Evolutionary conservation across 768 basidiomycete genomes (phyloP).

Genomic region (Tricholoma sp.): DNA sequence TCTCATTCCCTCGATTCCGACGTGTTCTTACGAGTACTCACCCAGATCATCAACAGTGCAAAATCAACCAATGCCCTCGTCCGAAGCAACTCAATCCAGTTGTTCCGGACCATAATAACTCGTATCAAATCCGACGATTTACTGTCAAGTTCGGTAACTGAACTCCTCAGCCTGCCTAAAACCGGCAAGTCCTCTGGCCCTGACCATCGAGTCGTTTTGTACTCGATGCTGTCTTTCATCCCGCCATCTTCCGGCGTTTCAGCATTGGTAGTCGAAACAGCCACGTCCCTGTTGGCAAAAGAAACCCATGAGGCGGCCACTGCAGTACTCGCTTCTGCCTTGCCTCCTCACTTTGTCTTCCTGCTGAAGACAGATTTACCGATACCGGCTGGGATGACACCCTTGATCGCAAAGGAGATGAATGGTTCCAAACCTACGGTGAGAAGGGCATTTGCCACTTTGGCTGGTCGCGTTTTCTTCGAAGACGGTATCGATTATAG

Average conservation of each 20-base stretch:
- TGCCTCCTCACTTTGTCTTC: constrained; percentile 56
- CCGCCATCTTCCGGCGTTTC: constrained; percentile 39
- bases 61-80: constrained; percentile 69
- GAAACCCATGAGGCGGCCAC: constrained; percentile 73
- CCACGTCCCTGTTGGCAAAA: constrained; percentile 48
- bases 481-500: constrained; percentile 37
- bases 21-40: constrained; percentile 49
- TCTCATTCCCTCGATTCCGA: constrained; percentile 42
- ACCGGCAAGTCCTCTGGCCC: constrained; percentile 82
- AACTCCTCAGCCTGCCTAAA: constrained; percentile 71
- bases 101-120: constrained; percentile 51
- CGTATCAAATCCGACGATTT: constrained; percentile 30
- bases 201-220: constrained; percentile 80
- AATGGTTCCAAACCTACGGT: constrained; percentile 53
- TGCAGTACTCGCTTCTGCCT: constrained; percentile 44
- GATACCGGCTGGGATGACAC: constrained; percentile 38
- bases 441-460: constrained; percentile 55
- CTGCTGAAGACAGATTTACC: constrained; percentile 35
- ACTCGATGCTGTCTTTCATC: constrained; percentile 65
- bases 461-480: constrained; percentile 56
- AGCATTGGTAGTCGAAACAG: constrained; percentile 39
- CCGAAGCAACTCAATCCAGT: constrained; percentile 46
- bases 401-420: constrained; percentile 68
- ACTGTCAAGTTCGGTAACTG: constrained; percentile 45
- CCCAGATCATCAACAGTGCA: constrained; percentile 56